phyloP scores from a whole-genome alignment of 1,284 basidiomycete species.

The Lentinus polychrous region DNA sequence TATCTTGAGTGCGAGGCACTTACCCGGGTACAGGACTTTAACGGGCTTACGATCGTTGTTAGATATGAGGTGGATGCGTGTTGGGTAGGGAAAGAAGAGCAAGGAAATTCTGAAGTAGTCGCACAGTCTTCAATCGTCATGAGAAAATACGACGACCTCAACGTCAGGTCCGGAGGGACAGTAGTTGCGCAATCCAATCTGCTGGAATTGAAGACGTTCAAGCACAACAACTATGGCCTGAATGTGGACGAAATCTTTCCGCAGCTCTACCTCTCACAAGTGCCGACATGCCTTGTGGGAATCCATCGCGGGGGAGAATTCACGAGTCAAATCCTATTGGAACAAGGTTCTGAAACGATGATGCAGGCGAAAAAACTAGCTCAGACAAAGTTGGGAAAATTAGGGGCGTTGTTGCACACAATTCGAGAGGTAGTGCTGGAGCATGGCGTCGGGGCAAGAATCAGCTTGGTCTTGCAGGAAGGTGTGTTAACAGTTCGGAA shows the following conservation, averaged over 20 bases:
- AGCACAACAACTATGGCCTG: constrained; percentile 16
- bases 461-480: constrained; percentile 39
- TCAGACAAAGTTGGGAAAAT: constrained; percentile 31
- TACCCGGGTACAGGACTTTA: constrained; percentile 31
- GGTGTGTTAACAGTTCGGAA: constrained; percentile 18
- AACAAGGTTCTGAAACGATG: constrained; percentile 29
- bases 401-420: constrained; percentile 31
- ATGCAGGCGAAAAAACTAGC: constrained; percentile 22
- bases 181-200: constrained; percentile 29
- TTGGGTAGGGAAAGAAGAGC: background rate
- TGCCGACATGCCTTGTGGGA: constrained; percentile 41
- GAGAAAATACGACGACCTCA: constrained; percentile 5
- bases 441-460: constrained; percentile 33
- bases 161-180: constrained; percentile 15
- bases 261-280: constrained; percentile 52
- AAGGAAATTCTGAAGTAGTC: background rate
- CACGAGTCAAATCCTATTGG: constrained; percentile 31
- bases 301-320: constrained; percentile 42
- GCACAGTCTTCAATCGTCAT: constrained; percentile 5
- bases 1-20: background rate
- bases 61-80: constrained; percentile 43
- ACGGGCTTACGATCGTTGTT: constrained; percentile 42
- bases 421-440: constrained; percentile 37
- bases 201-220: constrained; percentile 33
- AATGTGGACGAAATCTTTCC: constrained; percentile 33